Base-by-base conservation (phyloP, 2,329 filamentous ascomycete genomes). In the Claviceps spartinae region DNA sequence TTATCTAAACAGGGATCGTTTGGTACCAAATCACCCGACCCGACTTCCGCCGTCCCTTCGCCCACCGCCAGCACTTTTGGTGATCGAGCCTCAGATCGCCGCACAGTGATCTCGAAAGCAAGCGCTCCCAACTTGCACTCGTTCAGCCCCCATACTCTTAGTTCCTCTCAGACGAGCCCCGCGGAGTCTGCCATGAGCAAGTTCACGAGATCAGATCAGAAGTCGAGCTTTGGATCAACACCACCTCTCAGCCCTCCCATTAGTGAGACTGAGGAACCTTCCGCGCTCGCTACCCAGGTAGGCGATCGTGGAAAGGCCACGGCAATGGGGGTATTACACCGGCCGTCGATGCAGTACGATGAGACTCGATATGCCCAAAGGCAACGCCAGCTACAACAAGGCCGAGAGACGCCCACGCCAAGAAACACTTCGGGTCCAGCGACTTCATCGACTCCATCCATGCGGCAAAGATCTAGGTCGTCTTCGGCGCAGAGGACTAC, bases 351-450 rank as follows among this genome's bases (percentile, higher is more conserved):
- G 49, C 78, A 82, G 7, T 95, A 93, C 59, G 88, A 95, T 60
- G 90, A 96, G 61, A 81, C 84, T 20, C 86, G 88, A 61, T 96
- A 88, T 61, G 79, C 86, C 5, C 85, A 94, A 62, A 81, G 88
- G 45, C 86, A 95, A 61, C 71, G 86, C 47, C 86, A 89, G 63
- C 79, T 95, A 64, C 86, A 91, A 56, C 79, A 86, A 60, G 86
- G 83, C 30, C 78, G 84, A 26, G 83, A 85, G 52, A 80, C 79
- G 0, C 79, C 83, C 0, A 72, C 71, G 0, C 67, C 67, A 37
- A 68, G 69, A 7, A 63, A 62, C 56, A 71, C 74, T 11, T 60
- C 73, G 3, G 76, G 76, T 24, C 74, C 73, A 0, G 71, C 68
- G 52, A 62, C 63, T 4, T 72, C 73, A 0, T 62, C 65, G 52